phyloP scores from a whole-genome alignment of 352 stramenopile species.

The Hyaloperonospora arabidopsidis region DNA sequence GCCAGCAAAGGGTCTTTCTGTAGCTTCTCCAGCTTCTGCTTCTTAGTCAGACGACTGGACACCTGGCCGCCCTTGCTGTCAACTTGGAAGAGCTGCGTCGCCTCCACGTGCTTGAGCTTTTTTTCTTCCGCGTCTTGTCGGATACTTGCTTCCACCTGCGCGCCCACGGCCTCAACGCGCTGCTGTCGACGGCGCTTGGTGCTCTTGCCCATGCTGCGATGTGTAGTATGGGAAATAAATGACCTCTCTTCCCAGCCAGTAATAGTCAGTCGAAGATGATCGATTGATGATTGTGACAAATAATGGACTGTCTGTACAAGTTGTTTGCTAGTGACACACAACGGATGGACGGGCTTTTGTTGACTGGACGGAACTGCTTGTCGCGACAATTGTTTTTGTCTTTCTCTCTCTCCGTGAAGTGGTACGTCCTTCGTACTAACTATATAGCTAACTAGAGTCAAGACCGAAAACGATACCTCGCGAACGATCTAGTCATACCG shows the following conservation, averaged over 20 bases:
- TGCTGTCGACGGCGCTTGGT: constrained; percentile 48
- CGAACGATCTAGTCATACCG: neutral
- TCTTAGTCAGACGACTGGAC: constrained; percentile 45
- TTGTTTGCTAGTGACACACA: neutral
- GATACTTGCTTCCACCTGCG: constrained; percentile 70
- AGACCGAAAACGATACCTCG: too few species aligned
- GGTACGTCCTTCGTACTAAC: too few species aligned
- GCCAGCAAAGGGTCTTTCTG: constrained; percentile 62
- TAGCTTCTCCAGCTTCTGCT: constrained; percentile 52
- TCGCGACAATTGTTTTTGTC: too few species aligned
- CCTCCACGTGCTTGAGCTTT: constrained; percentile 65
- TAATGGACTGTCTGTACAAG: neutral
- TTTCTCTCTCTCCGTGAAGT: too few species aligned
- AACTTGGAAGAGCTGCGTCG: constrained; percentile 73
- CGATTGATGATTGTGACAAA: neutral
- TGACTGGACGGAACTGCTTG: too few species aligned
- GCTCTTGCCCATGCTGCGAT: constrained; percentile 31
- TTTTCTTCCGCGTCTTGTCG: constrained; percentile 68
- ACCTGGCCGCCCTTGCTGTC: constrained; percentile 54
- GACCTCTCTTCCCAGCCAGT: constrained; percentile 18
- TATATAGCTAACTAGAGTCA: too few species aligned
- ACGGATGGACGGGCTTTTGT: neutral
- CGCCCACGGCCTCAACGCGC: constrained; percentile 58
- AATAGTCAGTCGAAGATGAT: neutral
- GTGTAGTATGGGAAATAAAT: constrained; percentile 15